Conservation (phyloP, 106 monocot species). For the Alisma plantagoaquatica region DNA sequence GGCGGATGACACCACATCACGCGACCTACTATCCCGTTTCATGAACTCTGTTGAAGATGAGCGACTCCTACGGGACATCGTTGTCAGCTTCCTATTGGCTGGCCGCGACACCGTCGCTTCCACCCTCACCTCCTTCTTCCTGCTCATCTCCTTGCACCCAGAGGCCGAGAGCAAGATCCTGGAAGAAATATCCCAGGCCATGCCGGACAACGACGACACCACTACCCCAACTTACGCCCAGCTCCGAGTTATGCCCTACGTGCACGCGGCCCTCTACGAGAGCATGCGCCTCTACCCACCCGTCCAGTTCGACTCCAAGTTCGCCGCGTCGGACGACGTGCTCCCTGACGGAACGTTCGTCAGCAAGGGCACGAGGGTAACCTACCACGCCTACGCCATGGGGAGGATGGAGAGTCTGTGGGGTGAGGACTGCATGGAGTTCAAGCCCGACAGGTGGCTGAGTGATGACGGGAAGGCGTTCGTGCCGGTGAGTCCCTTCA, state of each 20-base stretch:
- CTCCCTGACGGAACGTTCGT: slow-evolving; percentile 7
- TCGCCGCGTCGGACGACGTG: slow-evolving; percentile 1
- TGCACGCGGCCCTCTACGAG: slow-evolving; percentile 10
- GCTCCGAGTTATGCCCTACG: slow-evolving; percentile 7
- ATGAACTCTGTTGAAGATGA: background rate
- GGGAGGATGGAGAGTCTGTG: slow-evolving; percentile 1
- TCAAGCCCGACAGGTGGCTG: slow-evolving; percentile 7
- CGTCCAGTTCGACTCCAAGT: slow-evolving; percentile 9
- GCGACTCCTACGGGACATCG: slow-evolving; percentile 5
- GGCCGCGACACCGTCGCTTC: slow-evolving; percentile 11
- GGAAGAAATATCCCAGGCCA: slow-evolving; percentile 1
- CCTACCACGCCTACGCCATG: slow-evolving; percentile 5
- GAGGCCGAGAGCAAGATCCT: slow-evolving; percentile 2
- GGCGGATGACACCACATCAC: background rate
- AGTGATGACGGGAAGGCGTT: background rate
- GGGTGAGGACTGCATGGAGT: slow-evolving; percentile 2
- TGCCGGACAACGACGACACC: background rate
- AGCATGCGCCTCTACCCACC: slow-evolving; percentile 10
- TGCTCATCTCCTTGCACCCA: slow-evolving; percentile 3
- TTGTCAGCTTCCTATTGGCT: slow-evolving; percentile 9
- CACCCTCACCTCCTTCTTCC: slow-evolving; percentile 5
- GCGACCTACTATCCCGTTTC: slow-evolving; percentile 4
- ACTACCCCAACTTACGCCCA: background rate
- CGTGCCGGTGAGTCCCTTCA: slow-evolving; percentile 3
- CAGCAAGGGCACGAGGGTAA: slow-evolving; percentile 1